Evolutionary conservation across 2,329 filamentous ascomycete species (phyloP).

Genomic region (Fusarium lyarnte): DNA sequence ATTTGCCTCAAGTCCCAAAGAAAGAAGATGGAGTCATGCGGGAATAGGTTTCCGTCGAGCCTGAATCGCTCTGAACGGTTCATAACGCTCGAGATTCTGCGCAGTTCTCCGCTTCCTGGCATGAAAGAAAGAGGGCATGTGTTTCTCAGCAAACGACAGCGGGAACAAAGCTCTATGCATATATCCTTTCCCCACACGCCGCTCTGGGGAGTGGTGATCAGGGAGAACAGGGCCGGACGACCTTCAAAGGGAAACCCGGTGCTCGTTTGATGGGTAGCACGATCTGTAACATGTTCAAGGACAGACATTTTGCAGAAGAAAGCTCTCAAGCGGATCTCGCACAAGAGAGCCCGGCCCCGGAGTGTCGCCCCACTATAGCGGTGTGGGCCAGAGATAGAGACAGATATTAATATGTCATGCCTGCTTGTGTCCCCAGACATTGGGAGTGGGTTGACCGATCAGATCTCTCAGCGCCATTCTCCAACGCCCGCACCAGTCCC

Average conservation of each 20-base stretch:
- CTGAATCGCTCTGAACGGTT: not conserved
- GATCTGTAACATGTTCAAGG: conserved; percentile 21
- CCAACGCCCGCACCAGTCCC: conserved; percentile 37
- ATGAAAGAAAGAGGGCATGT: conserved; percentile 21
- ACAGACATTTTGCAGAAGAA: not conserved
- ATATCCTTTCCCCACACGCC: conserved; percentile 24
- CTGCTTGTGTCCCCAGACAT: conserved; percentile 24
- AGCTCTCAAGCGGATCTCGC: conserved; percentile 20
- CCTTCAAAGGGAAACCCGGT: conserved; percentile 29
- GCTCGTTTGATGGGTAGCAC: not conserved
- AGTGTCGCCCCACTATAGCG: conserved; percentile 36
- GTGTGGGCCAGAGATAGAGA: conserved; percentile 44
- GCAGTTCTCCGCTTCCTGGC: conserved; percentile 22
- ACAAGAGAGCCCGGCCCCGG: conserved; percentile 19
- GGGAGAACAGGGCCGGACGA: conserved; percentile 17
- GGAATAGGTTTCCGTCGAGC: conserved; percentile 16
- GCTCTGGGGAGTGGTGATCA: not conserved
- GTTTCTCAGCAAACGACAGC: not conserved
- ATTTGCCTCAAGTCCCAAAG: not conserved
- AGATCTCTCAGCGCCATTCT: conserved; percentile 37
- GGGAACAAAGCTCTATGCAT: conserved; percentile 15
- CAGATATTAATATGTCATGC: conserved; percentile 46
- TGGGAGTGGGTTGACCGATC: conserved; percentile 40
- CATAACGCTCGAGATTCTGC: conserved; percentile 8
- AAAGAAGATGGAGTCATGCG: conserved; percentile 4